phyloP scores from a whole-genome alignment of 2,329 filamentous ascomycete genomes.

The Venturia effusa region DNA sequence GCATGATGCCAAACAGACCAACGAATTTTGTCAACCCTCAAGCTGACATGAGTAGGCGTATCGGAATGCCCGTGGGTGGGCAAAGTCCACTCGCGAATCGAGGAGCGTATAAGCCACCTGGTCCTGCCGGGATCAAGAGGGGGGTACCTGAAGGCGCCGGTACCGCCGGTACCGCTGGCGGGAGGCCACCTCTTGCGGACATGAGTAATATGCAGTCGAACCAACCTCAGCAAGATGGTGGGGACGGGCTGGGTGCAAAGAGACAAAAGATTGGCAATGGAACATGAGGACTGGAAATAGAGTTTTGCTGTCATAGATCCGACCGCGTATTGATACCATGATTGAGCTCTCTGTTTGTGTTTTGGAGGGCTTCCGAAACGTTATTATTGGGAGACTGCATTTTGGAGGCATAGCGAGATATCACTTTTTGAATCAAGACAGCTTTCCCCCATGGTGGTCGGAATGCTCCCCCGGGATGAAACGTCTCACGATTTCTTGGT shows the following conservation, averaged over 20 bases:
- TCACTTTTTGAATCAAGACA: background rate
- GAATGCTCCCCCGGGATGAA: background rate
- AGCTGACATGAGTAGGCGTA: slow-evolving; percentile 33
- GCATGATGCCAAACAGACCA: slow-evolving; percentile 23
- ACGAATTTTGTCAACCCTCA: slow-evolving; percentile 23
- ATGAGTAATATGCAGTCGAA: slow-evolving; percentile 8
- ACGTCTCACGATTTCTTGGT: background rate
- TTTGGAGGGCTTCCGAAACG: background rate
- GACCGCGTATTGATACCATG: background rate
- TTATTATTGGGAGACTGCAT: background rate
- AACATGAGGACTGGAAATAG: background rate
- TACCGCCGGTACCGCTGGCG: background rate
- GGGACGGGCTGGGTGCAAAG: slow-evolving; percentile 1
- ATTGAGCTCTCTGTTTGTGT: background rate
- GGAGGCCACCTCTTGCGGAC: slow-evolving; percentile 9
- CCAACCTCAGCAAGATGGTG: background rate
- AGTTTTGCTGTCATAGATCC: background rate
- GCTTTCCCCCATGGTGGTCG: background rate
- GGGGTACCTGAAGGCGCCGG: slow-evolving; percentile 14
- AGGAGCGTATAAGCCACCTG: slow-evolving; percentile 35
- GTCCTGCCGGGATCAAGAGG: slow-evolving; percentile 22
- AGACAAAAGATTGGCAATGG: slow-evolving; percentile 1
- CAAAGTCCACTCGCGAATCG: slow-evolving; percentile 34
- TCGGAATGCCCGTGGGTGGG: slow-evolving; percentile 37
- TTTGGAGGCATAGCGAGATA: background rate